Percentiles rank a stretch among this genome's conserved stretches.
Evolutionary conservation across 2,329 filamentous ascomycete species (phyloP).

Genomic region (Pseudogymnoascus sp.): DNA sequence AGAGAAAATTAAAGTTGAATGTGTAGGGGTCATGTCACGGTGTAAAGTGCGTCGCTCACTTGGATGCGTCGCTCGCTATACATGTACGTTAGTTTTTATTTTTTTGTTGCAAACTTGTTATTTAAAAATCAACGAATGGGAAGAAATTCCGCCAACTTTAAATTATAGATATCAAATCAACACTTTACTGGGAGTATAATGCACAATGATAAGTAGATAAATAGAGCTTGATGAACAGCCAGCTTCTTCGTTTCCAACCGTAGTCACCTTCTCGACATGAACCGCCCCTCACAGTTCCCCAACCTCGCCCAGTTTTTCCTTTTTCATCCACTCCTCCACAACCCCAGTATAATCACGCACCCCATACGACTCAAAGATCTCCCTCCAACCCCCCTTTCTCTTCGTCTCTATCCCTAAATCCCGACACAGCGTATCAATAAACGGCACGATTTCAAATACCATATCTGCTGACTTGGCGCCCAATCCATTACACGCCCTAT

Average conservation of each 20-base stretch:
- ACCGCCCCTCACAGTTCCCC: not conserved
- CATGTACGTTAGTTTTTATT: not conserved
- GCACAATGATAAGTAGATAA: not conserved
- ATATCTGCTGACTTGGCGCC: slow-evolving; percentile 58
- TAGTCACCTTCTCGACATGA: not conserved
- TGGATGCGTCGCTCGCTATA: too few relatives aligned
- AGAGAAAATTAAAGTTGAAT: too few relatives aligned
- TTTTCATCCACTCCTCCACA: slow-evolving; percentile 33
- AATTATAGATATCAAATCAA: not conserved
- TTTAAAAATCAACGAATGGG: not conserved
- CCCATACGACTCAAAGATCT: slow-evolving; percentile 35
- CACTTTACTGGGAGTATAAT: not conserved
- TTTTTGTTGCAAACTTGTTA: not conserved
- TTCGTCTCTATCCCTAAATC: slow-evolving; percentile 55
- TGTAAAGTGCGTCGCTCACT: too few relatives aligned
- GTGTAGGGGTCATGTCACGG: too few relatives aligned
- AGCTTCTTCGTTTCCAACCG: not conserved
- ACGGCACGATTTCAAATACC: slow-evolving; percentile 68
- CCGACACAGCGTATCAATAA: slow-evolving; percentile 56
- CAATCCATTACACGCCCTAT: slow-evolving; percentile 59
- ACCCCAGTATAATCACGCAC: slow-evolving; percentile 37
- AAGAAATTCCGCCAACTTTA: too few relatives aligned
- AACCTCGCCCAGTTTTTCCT: not conserved
- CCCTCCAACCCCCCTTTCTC: slow-evolving; percentile 41
- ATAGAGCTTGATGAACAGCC: not conserved